A percentile compares a stretch with the other conserved stretches of the same genome.
Evolutionary conservation across 371 early-diverging fungal species (phyloP).

Genomic region (Blakeslea trispora): DNA sequence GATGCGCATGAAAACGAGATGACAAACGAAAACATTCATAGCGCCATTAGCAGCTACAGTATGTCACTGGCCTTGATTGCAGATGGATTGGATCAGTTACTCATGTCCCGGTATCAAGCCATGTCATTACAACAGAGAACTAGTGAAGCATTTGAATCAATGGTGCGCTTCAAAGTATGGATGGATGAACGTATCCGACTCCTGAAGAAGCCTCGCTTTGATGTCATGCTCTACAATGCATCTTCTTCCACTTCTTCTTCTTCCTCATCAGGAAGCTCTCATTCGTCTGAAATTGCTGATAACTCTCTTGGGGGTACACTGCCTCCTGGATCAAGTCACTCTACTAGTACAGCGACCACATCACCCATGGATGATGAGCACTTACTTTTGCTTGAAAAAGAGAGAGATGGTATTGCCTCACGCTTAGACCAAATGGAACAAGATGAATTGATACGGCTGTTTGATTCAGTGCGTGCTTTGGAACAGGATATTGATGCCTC

Average conservation of each 20-base stretch:
- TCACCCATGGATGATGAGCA: conserved; percentile 28
- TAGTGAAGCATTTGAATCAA: conserved; percentile 37
- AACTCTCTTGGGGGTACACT: no score
- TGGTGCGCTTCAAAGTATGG: conserved; percentile 38
- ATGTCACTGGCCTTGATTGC: conserved; percentile 45
- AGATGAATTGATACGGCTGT: conserved; percentile 37
- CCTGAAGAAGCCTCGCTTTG: conserved; percentile 24
- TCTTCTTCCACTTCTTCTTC: conserved; percentile 1
- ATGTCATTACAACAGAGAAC: conserved; percentile 43
- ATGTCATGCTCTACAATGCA: conserved; percentile 13
- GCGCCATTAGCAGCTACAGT: conserved; percentile 37
- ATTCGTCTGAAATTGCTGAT: background rate
- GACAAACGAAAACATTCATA: conserved; percentile 42
- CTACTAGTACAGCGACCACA: background rate
- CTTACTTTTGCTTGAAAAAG: conserved; percentile 45
- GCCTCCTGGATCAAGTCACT: no score
- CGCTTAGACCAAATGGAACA: conserved; percentile 40
- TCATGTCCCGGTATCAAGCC: conserved; percentile 37
- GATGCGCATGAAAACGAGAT: conserved; percentile 33
- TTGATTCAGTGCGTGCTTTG: conserved; percentile 30
- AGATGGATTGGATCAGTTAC: conserved; percentile 44
- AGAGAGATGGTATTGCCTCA: conserved; percentile 37
- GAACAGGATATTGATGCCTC: conserved; percentile 43
- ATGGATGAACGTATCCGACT: conserved; percentile 40
- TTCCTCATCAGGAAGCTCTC: background rate